A percentile compares a stretch with the other conserved stretches of the same genome.
Evolutionary conservation across 805 yeast genomes (phyloP).

Genomic region (Saccharomycopsis lassenensis): DNA sequence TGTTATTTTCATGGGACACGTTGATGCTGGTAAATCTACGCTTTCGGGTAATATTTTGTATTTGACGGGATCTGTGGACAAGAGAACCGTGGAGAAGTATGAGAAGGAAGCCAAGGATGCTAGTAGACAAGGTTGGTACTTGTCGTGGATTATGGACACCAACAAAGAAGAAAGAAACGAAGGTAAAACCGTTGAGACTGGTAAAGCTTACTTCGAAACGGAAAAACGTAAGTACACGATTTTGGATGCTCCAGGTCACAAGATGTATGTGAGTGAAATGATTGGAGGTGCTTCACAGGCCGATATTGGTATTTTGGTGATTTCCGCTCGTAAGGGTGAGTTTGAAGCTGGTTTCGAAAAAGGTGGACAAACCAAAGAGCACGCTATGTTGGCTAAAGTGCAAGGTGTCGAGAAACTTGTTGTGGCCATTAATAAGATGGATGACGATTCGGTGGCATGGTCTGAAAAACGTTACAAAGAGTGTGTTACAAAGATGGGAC

Average conservation of each 20-base stretch:
- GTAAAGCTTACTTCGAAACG: conserved; percentile 95
- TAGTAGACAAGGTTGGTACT: conserved; percentile 99
- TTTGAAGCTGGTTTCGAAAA: conserved; percentile 98
- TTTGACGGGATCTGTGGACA: conserved; percentile 94
- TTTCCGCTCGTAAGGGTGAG: conserved; percentile 98
- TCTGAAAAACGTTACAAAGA: conserved; percentile 92
- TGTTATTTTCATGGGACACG: conserved; percentile 98
- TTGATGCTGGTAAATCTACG: conserved; percentile 98
- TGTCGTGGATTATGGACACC: conserved; percentile 99
- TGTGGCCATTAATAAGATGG: conserved; percentile 97
- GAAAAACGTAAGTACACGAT: conserved; percentile 96
- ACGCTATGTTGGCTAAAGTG: conserved; percentile 92
- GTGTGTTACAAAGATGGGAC: conserved; percentile 74
- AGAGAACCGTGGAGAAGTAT: conserved; percentile 95
- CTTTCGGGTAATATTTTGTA: conserved; percentile 97
- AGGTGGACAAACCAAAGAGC: conserved; percentile 99
- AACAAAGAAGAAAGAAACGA: conserved; percentile 97
- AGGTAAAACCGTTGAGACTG: conserved; percentile 99
- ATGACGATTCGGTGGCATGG: conserved; percentile 95
- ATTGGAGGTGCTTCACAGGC: conserved; percentile 99
- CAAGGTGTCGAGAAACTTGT: conserved; percentile 94
- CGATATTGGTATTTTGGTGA: conserved; percentile 94
- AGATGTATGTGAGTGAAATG: conserved; percentile 98
- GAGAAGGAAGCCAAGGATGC: conserved; percentile 99
- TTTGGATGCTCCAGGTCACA: conserved; percentile 99